Base-by-base conservation (phyloP, 2,329 filamentous ascomycete species). In the Fusarium tuaranense region DNA sequence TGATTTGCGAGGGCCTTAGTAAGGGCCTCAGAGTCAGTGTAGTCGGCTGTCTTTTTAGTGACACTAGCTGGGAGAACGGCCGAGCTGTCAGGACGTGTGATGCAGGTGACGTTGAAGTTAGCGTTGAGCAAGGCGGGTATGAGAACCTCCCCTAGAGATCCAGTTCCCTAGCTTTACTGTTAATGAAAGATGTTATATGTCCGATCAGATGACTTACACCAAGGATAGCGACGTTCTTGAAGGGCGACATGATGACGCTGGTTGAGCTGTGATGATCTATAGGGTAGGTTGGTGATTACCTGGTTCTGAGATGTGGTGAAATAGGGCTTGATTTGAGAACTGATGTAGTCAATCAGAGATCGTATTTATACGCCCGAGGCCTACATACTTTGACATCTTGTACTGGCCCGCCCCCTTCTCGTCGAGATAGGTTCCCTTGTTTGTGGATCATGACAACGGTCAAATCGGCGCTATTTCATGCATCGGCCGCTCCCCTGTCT, bases 401-500 rank as follows among this genome's bases (percentile, higher is more conserved):
- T 1, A 32, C 25, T 18, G 2, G 13, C 48, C 30, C 27, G 2
- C 10, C 48, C 10, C 5, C 16, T 30, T 4, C 16, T 5, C 18
- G 46, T 30, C 18, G 18, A 53, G 18, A 53, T 18, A 20, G 27
- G 51, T 30, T 5, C 13, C 27, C 18, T 32, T 32, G 27, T 20
- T 55, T 8, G 51, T 32, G 51, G 27, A 55, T 16, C 27, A n/a
- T 13, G 13, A 27, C 10, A n/a, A 34, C 5, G 20, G 5, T 32
- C 12, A 39, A 27, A 59, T 41, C 36, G 57, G 18, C 57, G 57
- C 57, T 59, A 59, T n/a, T 20, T 58, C 22, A 59, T 59, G 57
- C 57, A 59, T 59, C 57, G 57, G 57, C 57, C 57, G 57, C 36
- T 30, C 22, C 57, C 57, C 57, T 41, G 57, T 30, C 22, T 30